Base-by-base conservation (phyloP, 768 basidiomycete species). In the Lactarius vividus region DNA sequence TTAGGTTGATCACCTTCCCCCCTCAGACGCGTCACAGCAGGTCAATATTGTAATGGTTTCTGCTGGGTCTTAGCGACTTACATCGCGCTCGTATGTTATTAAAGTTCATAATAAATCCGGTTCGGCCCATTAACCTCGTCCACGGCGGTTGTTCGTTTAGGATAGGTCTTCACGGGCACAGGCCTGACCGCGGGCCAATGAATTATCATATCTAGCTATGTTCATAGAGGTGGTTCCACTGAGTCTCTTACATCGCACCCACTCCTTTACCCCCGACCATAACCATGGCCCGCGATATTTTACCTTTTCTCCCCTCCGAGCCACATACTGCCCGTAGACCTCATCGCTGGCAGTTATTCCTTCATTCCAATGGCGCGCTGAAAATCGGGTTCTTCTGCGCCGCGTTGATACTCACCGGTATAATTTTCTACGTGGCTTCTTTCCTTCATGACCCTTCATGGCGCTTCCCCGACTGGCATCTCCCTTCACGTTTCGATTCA, bases 371-470 rank as follows among this genome's bases (percentile, higher is more conserved):
- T 15, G 42, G 61, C 59, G 3, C 20, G 15, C 29, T 54, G 8
- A 28, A 49, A 40, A n/a, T 52, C 0, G 54, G 57, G 13, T 10
- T 64, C 28, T 59, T 64, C 55, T n/a, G 66, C 33, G 35, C 37
- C 57, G 57, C 39, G 62, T 35, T 69, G 23, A 8, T 57, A 7
- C 29, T 69, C 23, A 31, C 57, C 2, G 39, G 57, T 40, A 31
- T 70, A 3, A 3, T 70, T 23, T 33, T 69, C 40, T 69, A 70
- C 28, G 18, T 59, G 11, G 23, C 55, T 0, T 26, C 55, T 55
- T 28, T 65, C 15, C 59, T 63, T 15, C 28, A 10, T 18, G 49
- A 15, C 56, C 11, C 31, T 10, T 28, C 35, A 11, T 52, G 44
- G n/a, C 33, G 15, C 26, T 26, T 61, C n/a, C 2, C 37, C 16